phyloP scores from a whole-genome alignment of 306 rosid species.

The Vigna angularis region DNA sequence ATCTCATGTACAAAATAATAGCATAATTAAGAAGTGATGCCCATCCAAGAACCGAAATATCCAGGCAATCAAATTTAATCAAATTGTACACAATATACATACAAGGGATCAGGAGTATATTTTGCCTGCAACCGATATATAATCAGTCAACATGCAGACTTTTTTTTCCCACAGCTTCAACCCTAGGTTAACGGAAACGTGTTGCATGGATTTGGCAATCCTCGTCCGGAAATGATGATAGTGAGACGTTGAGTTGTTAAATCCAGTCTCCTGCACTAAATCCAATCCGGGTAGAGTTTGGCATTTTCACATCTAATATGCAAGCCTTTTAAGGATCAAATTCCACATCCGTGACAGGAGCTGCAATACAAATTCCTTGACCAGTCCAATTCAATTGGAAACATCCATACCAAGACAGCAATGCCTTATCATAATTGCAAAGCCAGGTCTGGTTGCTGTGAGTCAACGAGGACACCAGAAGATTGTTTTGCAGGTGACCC shows the following conservation, averaged over 20 bases:
- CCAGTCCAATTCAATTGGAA: constrained; percentile 35
- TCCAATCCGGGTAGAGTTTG: constrained; percentile 15
- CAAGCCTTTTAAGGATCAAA: constrained; percentile 39
- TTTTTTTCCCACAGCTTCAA: constrained; percentile 33
- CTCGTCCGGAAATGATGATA: constrained; percentile 38
- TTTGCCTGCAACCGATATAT: constrained; percentile 42
- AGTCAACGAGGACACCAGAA: constrained; percentile 75
- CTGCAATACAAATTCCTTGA: constrained; percentile 34
- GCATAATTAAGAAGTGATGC: constrained; percentile 43
- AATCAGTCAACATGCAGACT: constrained; percentile 40
- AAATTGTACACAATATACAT: constrained; percentile 55
- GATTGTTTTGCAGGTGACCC: constrained; percentile 92
- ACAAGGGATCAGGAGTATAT: constrained; percentile 58
- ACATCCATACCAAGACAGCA: constrained; percentile 53
- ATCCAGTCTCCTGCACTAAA: constrained; percentile 33
- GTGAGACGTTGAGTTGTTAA: constrained; percentile 10
- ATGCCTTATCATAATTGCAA: constrained; percentile 80
- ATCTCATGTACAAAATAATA: constrained; percentile 54
- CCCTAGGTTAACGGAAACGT: constrained; percentile 22
- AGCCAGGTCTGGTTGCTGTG: constrained; percentile 99
- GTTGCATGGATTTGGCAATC: constrained; percentile 33
- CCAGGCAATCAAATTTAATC: constrained; percentile 52
- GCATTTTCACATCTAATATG: constrained; percentile 36
- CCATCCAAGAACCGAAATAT: constrained; percentile 46
- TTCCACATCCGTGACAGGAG: constrained; percentile 35